Percentiles rank a stretch among this genome's conserved stretches.
phyloP scores from a whole-genome alignment of 1,284 basidiomycete species.

The Trichosporon faecale region DNA sequence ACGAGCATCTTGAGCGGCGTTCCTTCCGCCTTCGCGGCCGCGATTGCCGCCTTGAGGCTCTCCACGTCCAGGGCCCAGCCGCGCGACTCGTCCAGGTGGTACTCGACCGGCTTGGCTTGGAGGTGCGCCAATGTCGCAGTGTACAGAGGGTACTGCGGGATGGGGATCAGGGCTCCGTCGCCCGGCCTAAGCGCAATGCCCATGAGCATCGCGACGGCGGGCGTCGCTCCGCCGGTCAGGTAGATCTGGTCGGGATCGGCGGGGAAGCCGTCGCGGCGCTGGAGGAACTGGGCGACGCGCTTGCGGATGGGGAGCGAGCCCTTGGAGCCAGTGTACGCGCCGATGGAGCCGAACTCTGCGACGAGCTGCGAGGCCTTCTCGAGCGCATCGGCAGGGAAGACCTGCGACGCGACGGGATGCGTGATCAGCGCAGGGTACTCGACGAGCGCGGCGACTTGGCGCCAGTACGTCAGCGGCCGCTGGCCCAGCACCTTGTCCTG shows the following conservation, averaged over 20 bases:
- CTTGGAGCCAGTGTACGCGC: conserved; percentile 90
- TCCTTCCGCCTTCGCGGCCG: conserved; percentile 60
- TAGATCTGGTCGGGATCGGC: conserved; percentile 80
- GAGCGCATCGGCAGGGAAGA: conserved; percentile 79
- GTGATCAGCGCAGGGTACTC: conserved; percentile 83
- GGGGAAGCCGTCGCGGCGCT: conserved; percentile 75
- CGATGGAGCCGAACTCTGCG: conserved; percentile 80
- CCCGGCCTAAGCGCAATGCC: conserved; percentile 33
- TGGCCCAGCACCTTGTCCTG: conserved; percentile 91
- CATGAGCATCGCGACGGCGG: conserved; percentile 82
- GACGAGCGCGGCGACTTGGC: conserved; percentile 62
- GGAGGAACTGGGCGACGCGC: conserved; percentile 80
- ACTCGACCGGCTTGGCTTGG: conserved; percentile 71
- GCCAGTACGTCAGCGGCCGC: conserved; percentile 80
- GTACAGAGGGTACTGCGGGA: conserved; percentile 94
- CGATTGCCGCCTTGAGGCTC: conserved; percentile 67
- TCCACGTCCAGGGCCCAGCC: conserved; percentile 75
- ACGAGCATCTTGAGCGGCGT: conserved; percentile 70
- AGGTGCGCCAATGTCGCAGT: conserved; percentile 83
- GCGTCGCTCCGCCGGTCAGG: conserved; percentile 84
- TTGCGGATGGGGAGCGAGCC: conserved; percentile 80
- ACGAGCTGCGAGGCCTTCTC: conserved; percentile 73
- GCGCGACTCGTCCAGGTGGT: conserved; percentile 74
- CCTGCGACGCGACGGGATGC: conserved; percentile 60
- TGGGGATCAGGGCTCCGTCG: conserved; percentile 63